Evolutionary conservation across 225 moss, liverwort and hornwort species (phyloP), one percentile per base, ranked within the genome.

Genomic region (Neckera pumila): DNA sequence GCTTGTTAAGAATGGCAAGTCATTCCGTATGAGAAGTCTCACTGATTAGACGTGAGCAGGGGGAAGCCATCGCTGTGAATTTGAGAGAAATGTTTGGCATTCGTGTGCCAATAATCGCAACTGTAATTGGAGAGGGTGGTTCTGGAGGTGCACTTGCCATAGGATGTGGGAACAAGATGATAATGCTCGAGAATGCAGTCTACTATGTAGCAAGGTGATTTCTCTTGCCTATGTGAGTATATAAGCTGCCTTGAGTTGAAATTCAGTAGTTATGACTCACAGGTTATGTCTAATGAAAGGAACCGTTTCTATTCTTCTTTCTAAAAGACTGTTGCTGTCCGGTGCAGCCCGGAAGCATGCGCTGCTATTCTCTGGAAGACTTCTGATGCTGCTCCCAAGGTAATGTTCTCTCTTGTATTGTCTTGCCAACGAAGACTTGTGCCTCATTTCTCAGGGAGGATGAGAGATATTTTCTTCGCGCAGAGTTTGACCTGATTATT

Each of bases 151-250:
- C 98, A 65, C 94, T 99, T 58, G 98, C 98, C 75, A 99, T 99
- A 88, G 97, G 98, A 82, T 99, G 96, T 92, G 96, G 98, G 83
- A 96, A 97, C 90, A 99, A 97, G 92, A 99, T 99, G 98, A 94
- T 99, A n/a, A 99, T 98, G 98, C 95, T 98, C 67, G 98, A 98
- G 93, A 98, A 98, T 92, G 96, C 98, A 64, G 97, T 98, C 49
- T 98, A 98, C 92, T 98, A 98, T 69, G 98, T 98, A 72, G 98
- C 98, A 86, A 98, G 98, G 98, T 97, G 45, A 91, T 76, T 58
- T 80, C 38, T 71, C 42, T 57, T 85, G 17, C 85, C 56, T 72
- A 49, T 23, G 70, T 82, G 57, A 75, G 51, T 62, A 33, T 11
- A 63, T 58, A 38, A 59, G 28, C n/a, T 72, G 76, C 71, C 45